Evolutionary conservation across 2,329 filamentous ascomycete species (phyloP), one percentile per base, ranked within the genome.

Genomic region (Alternaria sp.): DNA sequence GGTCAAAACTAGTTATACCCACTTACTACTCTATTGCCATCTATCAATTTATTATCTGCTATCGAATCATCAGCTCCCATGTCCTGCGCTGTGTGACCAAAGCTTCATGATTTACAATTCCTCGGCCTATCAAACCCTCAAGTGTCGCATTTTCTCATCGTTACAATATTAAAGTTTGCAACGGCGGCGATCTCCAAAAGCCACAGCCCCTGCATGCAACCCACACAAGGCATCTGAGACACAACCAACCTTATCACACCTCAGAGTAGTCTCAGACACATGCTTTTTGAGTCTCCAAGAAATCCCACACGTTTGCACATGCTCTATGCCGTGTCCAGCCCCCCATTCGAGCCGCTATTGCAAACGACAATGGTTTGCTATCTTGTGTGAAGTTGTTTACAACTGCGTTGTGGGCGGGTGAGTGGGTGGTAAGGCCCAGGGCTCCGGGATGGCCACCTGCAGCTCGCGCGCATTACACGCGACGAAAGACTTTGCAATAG

Each of bases 221-320:
- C 44, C 63, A 60, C 69, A 66, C 69, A 71, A 70, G 70, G 67
- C 56, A 67, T 65, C 65, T 67, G 69, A 72, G 67, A 72, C 70
- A 67, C 55, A 48, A 44, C 28, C 31, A 52, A 57, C 31, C 53
- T 41, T 51, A 63, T 61, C 26, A 57, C 51, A 56, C 58, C 61
- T 71, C 67, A 66, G 54, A 52, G 53, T 40, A 40, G 61, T 51
- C 53, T 56, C 61, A 40, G 33, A 56, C 39, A 36, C 54, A 41
- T 49, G 44, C 59, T 57, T 59, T 59, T 61, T 56, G 49, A 41
- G 29, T 52, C 37, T 58, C 42, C 50, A 57, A 48, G 42, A 31
- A 54, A 48, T 42, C 33, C 51, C 41, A 55, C 58, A 57, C 61
- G 46, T 42, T 58, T 41, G n/a, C 45, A 65, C 62, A 62, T 60